Conservation (phyloP, 2,329 filamentous ascomycete genomes). For the Pseudocercospora fijiensis region DNA sequence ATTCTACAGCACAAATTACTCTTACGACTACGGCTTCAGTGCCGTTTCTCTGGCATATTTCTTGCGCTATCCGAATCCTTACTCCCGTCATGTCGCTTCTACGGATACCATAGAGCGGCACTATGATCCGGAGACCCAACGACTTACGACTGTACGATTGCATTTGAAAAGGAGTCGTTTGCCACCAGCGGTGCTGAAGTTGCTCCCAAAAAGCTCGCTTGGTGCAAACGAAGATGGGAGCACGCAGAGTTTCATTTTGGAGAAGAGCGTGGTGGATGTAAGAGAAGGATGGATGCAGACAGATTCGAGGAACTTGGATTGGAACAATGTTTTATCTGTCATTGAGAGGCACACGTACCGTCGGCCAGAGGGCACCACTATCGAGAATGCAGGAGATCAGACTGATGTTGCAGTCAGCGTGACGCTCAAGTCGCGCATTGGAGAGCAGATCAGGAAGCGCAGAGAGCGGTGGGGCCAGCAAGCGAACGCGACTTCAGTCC, state of each 20-base stretch:
- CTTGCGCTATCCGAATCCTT: constrained; percentile 83
- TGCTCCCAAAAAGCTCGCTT: constrained; percentile 68
- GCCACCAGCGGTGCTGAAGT: constrained; percentile 70
- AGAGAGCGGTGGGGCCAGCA: constrained; percentile 44
- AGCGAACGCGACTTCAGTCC: constrained; percentile 41
- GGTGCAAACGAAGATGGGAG: constrained; percentile 57
- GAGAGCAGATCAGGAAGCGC: constrained; percentile 63
- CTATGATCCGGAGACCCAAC: constrained; percentile 71
- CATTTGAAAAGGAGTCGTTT: constrained; percentile 80
- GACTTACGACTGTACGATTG: constrained; percentile 73
- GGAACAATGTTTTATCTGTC: constrained; percentile 75
- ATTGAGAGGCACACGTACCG: constrained; percentile 72
- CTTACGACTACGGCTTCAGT: constrained; percentile 77
- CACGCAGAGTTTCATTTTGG: constrained; percentile 76
- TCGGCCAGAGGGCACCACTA: constrained; percentile 41
- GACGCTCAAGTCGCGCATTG: constrained; percentile 69
- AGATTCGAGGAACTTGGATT: constrained; percentile 78
- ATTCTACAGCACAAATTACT: constrained; percentile 60
- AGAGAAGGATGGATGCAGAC: constrained; percentile 80
- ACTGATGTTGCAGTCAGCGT: constrained; percentile 74
- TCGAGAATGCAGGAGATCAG: constrained; percentile 34
- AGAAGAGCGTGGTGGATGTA: constrained; percentile 75
- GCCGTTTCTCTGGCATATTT: constrained; percentile 87
- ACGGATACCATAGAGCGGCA: constrained; percentile 76
- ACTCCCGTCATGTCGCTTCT: constrained; percentile 76